These are phyloP conservation scores for Dothistroma septosporum DNA, from an alignment of 2,329 filamentous ascomycete genomes.

Conservation along the genomic window DNA sequence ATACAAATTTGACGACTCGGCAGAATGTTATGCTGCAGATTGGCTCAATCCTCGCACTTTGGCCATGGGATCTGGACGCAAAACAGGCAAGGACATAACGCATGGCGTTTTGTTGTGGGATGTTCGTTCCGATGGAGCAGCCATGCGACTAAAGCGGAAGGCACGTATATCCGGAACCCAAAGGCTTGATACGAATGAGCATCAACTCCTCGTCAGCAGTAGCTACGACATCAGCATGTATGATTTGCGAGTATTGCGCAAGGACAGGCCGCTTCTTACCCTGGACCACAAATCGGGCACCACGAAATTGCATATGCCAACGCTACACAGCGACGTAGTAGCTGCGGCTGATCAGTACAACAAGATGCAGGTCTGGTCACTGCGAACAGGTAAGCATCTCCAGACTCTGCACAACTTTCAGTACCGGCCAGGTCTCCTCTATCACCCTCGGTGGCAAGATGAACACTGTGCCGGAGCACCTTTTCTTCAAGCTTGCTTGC, in stretches of 20 bases:
- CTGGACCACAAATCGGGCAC: constrained; percentile 8
- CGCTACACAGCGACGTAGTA: constrained; percentile 11
- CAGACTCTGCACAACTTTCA: constrained; percentile 9
- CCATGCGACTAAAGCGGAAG: constrained; percentile 8
- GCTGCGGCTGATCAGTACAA: constrained; percentile 23
- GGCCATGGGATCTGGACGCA: constrained; percentile 8
- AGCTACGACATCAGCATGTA: constrained; percentile 19
- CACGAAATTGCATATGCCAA: constrained; percentile 5
- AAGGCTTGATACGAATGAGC: constrained; percentile 4
- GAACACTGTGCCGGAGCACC: constrained; percentile 14
- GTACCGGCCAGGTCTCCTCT: constrained; percentile 6
- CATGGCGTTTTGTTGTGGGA: constrained; percentile 20
- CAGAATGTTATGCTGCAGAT: constrained; percentile 3
- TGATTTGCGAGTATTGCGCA: constrained; percentile 16
- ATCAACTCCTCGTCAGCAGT: constrained; percentile 17
- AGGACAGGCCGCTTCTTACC: constrained; percentile 13
- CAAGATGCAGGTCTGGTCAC: constrained; percentile 24
- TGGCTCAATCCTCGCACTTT: constrained; percentile 13
- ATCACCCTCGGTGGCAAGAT: constrained; percentile 20
- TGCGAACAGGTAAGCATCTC: constrained; percentile 19
- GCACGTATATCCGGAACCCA: constrained; percentile 12
- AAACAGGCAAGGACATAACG: neutral
- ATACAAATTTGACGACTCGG: neutral
- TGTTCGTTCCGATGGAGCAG: constrained; percentile 8
- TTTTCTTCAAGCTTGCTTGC: constrained; percentile 24